These are phyloP conservation scores for Trypanosomatidae sp. DNA, from an alignment of 208 protist species.

Conservation along the genomic window DNA sequence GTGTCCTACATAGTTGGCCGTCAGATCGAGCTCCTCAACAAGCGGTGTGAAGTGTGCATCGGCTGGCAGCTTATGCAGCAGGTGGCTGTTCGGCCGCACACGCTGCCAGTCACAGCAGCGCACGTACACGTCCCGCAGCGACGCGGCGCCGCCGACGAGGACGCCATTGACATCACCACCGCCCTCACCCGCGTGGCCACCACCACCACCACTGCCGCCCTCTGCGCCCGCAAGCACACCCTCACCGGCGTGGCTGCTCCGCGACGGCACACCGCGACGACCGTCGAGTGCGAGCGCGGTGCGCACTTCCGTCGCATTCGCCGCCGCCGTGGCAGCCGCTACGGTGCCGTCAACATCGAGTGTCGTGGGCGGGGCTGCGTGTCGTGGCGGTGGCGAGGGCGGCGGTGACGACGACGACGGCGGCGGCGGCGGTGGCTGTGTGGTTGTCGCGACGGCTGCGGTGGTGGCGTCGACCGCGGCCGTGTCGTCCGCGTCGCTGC, in stretches of 20 bases:
- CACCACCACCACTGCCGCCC: no score
- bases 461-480: background rate
- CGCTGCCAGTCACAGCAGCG: constrained; percentile 68
- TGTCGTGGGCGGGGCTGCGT: no score
- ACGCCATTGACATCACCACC: no score
- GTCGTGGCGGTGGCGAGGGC: no score
- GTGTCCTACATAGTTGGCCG: constrained; percentile 81
- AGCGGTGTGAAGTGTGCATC: constrained; percentile 54
- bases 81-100: constrained; percentile 80
- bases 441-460: background rate
- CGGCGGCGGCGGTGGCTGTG: background rate
- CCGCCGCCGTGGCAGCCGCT: no score
- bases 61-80: constrained; percentile 65
- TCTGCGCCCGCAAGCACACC: no score
- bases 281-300: no score
- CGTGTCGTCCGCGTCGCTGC: background rate
- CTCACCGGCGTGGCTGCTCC: no score
- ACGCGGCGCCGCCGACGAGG: constrained; percentile 44
- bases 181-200: no score
- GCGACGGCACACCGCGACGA: no score
- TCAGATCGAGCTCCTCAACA: constrained; percentile 78
- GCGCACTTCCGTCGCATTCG: no score
- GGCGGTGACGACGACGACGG: background rate
- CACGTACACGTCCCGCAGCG: constrained; percentile 68
- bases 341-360: no score